Evolutionary conservation across 163 green algal species (phyloP), one percentile per base, ranked within the genome.

Genomic region (Picocystis sp.): DNA sequence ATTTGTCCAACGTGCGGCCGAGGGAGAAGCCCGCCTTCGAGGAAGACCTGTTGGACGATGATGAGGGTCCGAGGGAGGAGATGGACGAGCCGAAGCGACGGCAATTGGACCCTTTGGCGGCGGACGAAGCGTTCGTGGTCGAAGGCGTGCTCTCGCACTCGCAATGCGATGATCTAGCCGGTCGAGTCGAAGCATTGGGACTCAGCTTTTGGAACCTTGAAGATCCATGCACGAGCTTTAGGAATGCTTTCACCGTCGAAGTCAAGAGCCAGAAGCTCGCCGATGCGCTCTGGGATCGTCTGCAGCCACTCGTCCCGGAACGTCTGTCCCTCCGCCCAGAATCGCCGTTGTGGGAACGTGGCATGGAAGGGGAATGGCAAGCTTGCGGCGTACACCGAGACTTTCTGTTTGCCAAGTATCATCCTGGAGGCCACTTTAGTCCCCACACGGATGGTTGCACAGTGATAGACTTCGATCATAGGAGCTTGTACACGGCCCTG

Each of bases 121-220:
- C 3, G 8, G 29, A 38, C 29, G 29, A 38, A 38, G 53, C 53
- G 3, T 64, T 64, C 55, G 43, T 69, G 2, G 19, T 64, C 33
- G 17, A 14, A 10, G 21, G 56, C 43, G 50, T 64, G 5, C 42
- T 64, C 9, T 25, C 22, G 2, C 15, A 15, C n/a, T 33, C 55
- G 44, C 53, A 69, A 45, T 64, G 61, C 50, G 33, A 12, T 14
- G 56, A 33, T 56, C 52, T 69, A n/a, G 41, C 53, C 3, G 11
- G 10, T 19, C 24, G 21, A 1, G 24, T 52, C 8, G 50, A 61
- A 24, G 50, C 19, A 12, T 41, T 41, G 49, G 56, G 56, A 14
- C 63, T 64, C 52, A 51, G 50, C 24, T 69, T 69, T 46, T 69
- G 61, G 61, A 56, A 64, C 55, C 22, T 53, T 12, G 29, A 38